Conservation (phyloP, 1,284 basidiomycete genomes). For the Pterulicium gracile region DNA sequence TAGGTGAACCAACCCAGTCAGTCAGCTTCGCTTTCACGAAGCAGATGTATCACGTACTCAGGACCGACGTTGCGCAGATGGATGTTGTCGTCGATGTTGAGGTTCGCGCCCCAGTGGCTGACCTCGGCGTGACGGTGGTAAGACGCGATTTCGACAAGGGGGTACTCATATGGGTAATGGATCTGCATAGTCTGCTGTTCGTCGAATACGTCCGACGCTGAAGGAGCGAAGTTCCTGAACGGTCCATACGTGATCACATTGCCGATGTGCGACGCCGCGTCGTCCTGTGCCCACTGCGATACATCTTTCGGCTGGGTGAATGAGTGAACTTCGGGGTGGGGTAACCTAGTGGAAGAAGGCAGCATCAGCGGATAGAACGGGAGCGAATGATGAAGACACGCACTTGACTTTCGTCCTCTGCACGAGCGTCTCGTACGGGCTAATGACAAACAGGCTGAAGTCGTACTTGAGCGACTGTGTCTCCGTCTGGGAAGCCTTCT, state of each 20-base stretch:
- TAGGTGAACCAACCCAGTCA: background rate
- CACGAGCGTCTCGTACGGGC: conserved; percentile 72
- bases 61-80: conserved; percentile 83
- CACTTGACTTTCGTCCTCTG: conserved; percentile 84
- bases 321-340: conserved; percentile 56
- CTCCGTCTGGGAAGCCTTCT: conserved; percentile 66
- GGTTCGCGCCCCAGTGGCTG: conserved; percentile 93
- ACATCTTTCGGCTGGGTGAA: conserved; percentile 53
- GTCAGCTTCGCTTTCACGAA: conserved; percentile 6
- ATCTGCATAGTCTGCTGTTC: conserved; percentile 60
- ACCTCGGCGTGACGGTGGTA: conserved; percentile 80
- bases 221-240: conserved; percentile 58
- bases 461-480: conserved; percentile 73
- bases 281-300: conserved; percentile 44
- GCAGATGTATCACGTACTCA: conserved; percentile 62
- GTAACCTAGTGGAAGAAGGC: conserved; percentile 34
- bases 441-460: conserved; percentile 68
- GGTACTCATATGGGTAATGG: conserved; percentile 75
- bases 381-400: conserved; percentile 16
- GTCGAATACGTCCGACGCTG: conserved; percentile 33
- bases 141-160: conserved; percentile 67
- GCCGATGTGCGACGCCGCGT: conserved; percentile 62
- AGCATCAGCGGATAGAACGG: conserved; percentile 2
- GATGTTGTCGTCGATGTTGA: conserved; percentile 89
- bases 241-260: conserved; percentile 84